Base-by-base conservation (phyloP, 2,329 filamentous ascomycete species). In the Fusarium fracticaudum region DNA sequence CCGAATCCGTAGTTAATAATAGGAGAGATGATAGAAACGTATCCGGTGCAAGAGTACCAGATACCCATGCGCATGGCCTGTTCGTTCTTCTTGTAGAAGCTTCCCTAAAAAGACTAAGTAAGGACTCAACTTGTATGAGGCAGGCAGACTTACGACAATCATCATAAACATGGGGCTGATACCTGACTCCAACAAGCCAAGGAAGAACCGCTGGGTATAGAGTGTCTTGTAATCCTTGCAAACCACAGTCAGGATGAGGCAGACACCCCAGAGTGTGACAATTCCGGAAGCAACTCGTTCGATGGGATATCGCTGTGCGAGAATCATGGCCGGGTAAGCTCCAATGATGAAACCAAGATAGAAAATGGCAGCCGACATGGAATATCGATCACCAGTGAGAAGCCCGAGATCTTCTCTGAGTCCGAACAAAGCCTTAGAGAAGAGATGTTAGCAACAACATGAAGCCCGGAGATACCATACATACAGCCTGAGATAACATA, bases 131-230 rank as follows among this genome's bases (percentile, higher is more conserved):
- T 0, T 1, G 22, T 14, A 35, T 24, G 17, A 51, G 12, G 20
- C 0, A 15, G 29, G 22, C 17, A 18, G 22, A 53, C 48, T 37
- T 53, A 53, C 50, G 5, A 88, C 83, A 48, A 89, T 87, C 58
- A 88, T 83, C 83, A 89, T 88, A 67, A 89, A 90, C 50, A 87
- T 87, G 0, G 89, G 89, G 2, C 86, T 88, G 41, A 91, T 86
- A 29, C 87, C 86, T 6, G 83, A 84, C 75, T 91, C 89, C 2
- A 91, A 78, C 11, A 89, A 83, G 0, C 89, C 89, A 4, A 91
- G 82, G 55, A 88, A 86, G 81, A 90, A 90, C 8, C 87, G 80
- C 72, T 89, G 86, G 0, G 81, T 84, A 35, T 82, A 83, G 3
- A 87, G 68, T 4, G 79, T 80, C 31, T 75, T 78, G 64, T 82